Evolutionary conservation across 2,329 filamentous ascomycete genomes (phyloP).

Genomic region (Cercospora citrullina): DNA sequence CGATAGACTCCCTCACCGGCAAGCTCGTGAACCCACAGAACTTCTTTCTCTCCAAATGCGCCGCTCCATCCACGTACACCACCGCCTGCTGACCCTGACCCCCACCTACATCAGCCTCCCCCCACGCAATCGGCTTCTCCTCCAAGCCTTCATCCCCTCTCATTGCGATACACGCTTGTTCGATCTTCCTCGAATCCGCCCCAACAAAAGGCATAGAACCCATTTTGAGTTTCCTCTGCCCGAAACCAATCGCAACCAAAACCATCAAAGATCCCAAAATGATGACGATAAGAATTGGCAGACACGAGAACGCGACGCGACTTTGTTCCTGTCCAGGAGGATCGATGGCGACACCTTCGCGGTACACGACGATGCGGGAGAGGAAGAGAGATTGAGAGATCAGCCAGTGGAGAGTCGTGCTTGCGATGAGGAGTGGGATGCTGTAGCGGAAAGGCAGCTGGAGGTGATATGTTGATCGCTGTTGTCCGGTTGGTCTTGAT

Average conservation of each 20-base stretch:
- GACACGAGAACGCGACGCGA: conserved; percentile 19
- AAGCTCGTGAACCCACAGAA: neutral
- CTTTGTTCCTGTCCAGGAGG: neutral
- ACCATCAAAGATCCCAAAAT: conserved; percentile 12
- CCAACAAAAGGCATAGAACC: neutral
- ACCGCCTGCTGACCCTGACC: neutral
- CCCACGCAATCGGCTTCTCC: neutral
- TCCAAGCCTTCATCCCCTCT: neutral
- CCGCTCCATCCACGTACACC: neutral
- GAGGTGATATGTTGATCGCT: conserved; percentile 46
- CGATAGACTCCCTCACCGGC: neutral
- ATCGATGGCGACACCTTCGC: conserved; percentile 4
- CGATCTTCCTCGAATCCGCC: neutral
- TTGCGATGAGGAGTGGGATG: conserved; percentile 41
- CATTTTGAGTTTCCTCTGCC: neutral
- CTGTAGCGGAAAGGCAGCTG: conserved; percentile 44
- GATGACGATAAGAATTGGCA: conserved; percentile 17
- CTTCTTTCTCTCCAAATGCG: neutral
- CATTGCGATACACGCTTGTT: neutral
- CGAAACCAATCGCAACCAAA: neutral
- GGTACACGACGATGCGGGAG: conserved; percentile 35
- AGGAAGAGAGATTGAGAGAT: conserved; percentile 50
- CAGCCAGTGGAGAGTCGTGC: conserved; percentile 46
- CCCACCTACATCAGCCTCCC: neutral
- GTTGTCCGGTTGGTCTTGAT: conserved; percentile 39